Evolutionary conservation across 176 grass and related monocot genomes (phyloP), one percentile per base, ranked within the genome.

Genomic region (Bothriochloa decipiens): DNA sequence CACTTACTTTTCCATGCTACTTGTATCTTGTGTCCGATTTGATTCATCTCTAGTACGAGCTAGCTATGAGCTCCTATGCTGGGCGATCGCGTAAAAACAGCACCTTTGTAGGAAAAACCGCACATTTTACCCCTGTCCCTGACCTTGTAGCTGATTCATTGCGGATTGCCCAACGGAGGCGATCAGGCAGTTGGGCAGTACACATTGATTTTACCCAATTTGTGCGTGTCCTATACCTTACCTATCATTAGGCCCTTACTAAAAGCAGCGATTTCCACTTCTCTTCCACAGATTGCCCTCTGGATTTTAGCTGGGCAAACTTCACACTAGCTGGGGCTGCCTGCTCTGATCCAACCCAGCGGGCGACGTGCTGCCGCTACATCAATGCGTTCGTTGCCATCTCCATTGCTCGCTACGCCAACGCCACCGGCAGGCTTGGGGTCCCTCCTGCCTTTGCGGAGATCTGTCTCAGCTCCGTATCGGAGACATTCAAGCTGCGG

Each of bases 351-450:
- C 78, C 86, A 3, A 69, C 84, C n/a, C 87, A 96, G 80, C 91
- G 91, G 41, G 79, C 89, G 2, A 64, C 77, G 3, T 99, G 96
- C 77, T 99, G 96, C 82, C 91, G 96, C 2, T 99, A 92, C 88
- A 99, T 99, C 85, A 99, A 96, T 63, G 96, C 96, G 0, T 92
- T 89, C n/a, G 90, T 96, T n/a, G 96, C 93, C 63, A 92, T 96
- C 20, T 96, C 96, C 41, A 85, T 99, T 72, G 85, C 96, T n/a
- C 87, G 72, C 39, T 99, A 89, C 16, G 93, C 91, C 26, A 99
- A 99, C 62, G 82, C 91, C 29, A 99, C 93, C 0, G 96, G 96
- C 11, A 83, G 87, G 62, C 86, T 99, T 3, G 96, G 96, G 9
- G 93, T 99, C n/a, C 96, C 96, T 0, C 78, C 93, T 5, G 93